Evolutionary conservation across 306 rosid genomes (phyloP).

Genomic region (Vigna hirtella): DNA sequence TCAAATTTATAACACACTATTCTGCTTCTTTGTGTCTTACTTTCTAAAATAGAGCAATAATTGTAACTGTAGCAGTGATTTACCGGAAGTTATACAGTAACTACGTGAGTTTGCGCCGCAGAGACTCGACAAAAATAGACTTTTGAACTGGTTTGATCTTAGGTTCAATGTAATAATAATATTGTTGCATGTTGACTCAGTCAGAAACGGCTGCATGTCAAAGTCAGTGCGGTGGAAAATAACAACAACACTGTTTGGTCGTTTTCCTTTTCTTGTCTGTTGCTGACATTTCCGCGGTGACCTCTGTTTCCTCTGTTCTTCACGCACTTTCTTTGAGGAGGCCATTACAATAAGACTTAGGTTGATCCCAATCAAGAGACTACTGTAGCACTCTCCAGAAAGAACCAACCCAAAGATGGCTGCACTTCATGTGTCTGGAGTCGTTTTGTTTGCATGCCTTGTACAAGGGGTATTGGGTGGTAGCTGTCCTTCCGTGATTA

Average conservation of each 20-base stretch:
- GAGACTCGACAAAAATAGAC: background rate
- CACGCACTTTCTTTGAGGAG: background rate
- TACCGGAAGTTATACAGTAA: background rate
- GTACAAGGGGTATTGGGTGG: background rate
- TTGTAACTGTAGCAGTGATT: background rate
- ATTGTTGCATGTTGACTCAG: background rate
- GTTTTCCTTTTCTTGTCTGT: background rate
- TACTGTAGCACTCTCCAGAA: background rate
- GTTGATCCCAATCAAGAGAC: background rate
- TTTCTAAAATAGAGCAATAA: background rate
- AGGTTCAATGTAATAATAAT: background rate
- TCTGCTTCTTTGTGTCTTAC: background rate
- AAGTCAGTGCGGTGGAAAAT: background rate
- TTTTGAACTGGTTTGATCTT: background rate
- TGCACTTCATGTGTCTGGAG: background rate
- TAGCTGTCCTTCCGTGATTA: background rate
- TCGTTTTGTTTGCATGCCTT: background rate
- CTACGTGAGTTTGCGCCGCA: background rate
- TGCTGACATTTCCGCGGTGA: background rate
- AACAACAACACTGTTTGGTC: background rate
- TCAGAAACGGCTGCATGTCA: background rate
- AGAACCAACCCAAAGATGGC: background rate
- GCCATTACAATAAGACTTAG: background rate
- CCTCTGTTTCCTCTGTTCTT: background rate
- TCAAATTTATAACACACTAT: background rate